These are phyloP conservation scores for Polyporus tsugae DNA, from an alignment of 1,284 basidiomycete genomes.

Conservation along the genomic window DNA sequence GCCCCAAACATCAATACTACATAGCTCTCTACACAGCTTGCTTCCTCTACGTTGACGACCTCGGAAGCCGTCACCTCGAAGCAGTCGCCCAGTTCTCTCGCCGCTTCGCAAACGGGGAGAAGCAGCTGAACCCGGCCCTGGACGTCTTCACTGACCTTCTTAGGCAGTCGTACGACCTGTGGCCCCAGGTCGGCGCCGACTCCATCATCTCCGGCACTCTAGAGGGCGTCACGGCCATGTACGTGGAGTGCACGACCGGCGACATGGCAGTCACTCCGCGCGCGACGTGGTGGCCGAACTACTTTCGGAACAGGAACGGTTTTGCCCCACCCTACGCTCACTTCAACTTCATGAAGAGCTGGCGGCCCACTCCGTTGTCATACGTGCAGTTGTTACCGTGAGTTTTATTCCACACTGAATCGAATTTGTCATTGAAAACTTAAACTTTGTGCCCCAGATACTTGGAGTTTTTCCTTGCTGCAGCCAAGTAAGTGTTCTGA, in stretches of 20 bases:
- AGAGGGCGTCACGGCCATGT: constrained; percentile 26
- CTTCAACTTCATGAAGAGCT: constrained; percentile 27
- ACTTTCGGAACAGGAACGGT: constrained; percentile 22
- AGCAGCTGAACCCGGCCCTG: constrained; percentile 17
- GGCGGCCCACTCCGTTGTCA: constrained; percentile 21
- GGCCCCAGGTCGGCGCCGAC: constrained; percentile 26
- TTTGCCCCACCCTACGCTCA: constrained; percentile 27
- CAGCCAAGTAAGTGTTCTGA: constrained; percentile 23
- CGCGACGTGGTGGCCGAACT: constrained; percentile 25
- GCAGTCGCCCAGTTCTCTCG: constrained; percentile 17
- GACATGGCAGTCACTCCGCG: constrained; percentile 22
- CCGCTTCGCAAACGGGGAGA: constrained; percentile 16
- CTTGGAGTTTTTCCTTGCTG: constrained; percentile 25
- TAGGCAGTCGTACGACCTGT: constrained; percentile 19
- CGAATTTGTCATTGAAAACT: neutral
- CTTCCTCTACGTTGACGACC: constrained; percentile 21
- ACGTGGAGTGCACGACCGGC: constrained; percentile 26
- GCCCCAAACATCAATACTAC: constrained; percentile 15
- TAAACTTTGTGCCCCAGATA: constrained; percentile 15
- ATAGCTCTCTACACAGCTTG: constrained; percentile 23
- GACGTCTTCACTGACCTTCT: constrained; percentile 17
- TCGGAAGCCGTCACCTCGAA: neutral
- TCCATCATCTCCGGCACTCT: constrained; percentile 27
- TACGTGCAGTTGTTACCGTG: constrained; percentile 31
- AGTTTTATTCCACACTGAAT: neutral